Conservation (phyloP, 2,329 filamentous ascomycete genomes). For the Aureobasidium lini region DNA sequence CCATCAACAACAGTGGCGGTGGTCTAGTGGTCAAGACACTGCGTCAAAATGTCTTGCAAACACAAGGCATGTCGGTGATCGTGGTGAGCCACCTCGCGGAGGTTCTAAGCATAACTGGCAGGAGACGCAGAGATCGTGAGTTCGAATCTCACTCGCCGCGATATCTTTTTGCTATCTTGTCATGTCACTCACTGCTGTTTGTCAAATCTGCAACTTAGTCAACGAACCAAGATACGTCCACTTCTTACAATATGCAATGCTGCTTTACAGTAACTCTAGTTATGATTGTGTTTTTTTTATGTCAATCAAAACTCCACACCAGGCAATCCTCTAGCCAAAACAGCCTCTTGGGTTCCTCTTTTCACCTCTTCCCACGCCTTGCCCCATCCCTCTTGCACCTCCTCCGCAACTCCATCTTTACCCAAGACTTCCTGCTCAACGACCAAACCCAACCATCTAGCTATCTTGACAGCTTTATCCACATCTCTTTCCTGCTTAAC, state of each 20-base stretch:
- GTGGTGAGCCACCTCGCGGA: too few species aligned
- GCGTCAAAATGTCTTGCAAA: background rate
- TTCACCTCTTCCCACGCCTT: constrained; percentile 34
- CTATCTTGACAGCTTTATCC: constrained; percentile 62
- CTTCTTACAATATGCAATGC: background rate
- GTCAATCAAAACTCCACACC: constrained; percentile 35
- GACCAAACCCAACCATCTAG: constrained; percentile 54
- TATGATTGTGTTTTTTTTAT: background rate
- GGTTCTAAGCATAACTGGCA: too few species aligned
- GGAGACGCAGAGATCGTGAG: background rate
- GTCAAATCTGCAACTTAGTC: too few species aligned
- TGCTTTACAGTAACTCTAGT: background rate
- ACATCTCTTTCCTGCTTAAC: constrained; percentile 67
- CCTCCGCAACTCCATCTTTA: constrained; percentile 9
- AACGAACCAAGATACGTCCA: too few species aligned
- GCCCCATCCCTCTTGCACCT: constrained; percentile 26
- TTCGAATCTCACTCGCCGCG: background rate
- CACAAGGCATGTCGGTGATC: background rate
- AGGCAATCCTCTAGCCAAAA: constrained; percentile 39
- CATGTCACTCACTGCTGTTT: background rate
- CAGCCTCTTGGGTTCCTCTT: constrained; percentile 35
- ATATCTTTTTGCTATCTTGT: constrained; percentile 1
- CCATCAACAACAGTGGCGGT: background rate
- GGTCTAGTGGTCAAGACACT: background rate
- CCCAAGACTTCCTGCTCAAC: constrained; percentile 23